Percentiles rank a stretch among this genome's conserved stretches.
phyloP scores from a whole-genome alignment of 2,329 filamentous ascomycete genomes.

The Zymoseptoria passerinii region DNA sequence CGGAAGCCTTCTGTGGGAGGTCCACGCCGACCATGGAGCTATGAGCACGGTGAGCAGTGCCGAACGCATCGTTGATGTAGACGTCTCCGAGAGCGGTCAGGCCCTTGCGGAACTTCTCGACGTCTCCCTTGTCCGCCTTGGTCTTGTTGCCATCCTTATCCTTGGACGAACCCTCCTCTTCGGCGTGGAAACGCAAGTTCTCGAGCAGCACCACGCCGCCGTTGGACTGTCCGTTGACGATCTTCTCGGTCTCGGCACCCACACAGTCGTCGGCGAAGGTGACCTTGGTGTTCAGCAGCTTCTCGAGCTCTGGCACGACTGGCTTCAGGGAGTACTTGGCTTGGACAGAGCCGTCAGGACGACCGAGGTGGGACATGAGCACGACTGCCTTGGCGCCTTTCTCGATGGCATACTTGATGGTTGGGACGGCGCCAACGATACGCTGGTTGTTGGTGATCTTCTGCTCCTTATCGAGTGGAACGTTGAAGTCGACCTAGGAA shows the following conservation, averaged over 20 bases:
- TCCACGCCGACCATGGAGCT: constrained; percentile 98
- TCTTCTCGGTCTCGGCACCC: constrained; percentile 79
- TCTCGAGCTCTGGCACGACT: constrained; percentile 70
- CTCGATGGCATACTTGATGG: constrained; percentile 35
- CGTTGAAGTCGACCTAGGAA: constrained; percentile 94
- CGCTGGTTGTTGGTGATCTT: constrained; percentile 98
- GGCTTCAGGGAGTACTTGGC: constrained; percentile 92
- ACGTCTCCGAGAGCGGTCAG: constrained; percentile 90
- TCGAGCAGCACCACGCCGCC: constrained; percentile 86
- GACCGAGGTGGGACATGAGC: constrained; percentile 97
- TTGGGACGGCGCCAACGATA: constrained; percentile 71
- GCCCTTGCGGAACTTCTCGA: constrained; percentile 89
- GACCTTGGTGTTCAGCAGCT: constrained; percentile 71
- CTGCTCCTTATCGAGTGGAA: constrained; percentile 85
- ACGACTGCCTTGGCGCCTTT: constrained; percentile 58
- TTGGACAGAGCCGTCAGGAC: constrained; percentile 83
- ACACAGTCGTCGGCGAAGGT: constrained; percentile 87
- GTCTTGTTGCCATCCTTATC: constrained; percentile 92
- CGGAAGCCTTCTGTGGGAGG: constrained; percentile 91
- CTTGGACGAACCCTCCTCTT: constrained; percentile 96
- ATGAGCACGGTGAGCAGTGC: constrained; percentile 95
- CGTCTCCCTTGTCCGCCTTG: constrained; percentile 91
- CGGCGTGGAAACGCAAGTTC: constrained; percentile 96
- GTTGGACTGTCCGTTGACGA: constrained; percentile 70
- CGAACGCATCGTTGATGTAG: constrained; percentile 98